phyloP scores from a whole-genome alignment of 23 red algal species.

The Chondrus crispus region DNA sequence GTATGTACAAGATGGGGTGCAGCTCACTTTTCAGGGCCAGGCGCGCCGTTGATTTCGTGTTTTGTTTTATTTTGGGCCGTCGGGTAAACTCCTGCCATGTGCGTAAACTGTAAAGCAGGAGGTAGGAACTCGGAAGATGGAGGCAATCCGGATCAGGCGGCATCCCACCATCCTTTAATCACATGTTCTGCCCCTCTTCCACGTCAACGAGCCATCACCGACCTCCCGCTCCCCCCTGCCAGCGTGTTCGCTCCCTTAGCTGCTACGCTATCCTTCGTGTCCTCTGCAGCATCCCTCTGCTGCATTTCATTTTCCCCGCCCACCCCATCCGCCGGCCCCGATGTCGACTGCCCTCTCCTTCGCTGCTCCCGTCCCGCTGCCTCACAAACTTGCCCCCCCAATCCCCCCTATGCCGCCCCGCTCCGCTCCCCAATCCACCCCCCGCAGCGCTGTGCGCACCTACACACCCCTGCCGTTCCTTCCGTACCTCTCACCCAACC shows the following conservation, averaged over 20 bases:
- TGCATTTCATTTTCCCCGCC: background rate
- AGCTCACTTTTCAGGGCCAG: no score
- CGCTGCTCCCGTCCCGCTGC: background rate
- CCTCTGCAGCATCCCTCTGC: background rate
- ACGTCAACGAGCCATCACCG: background rate
- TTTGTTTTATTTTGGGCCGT: no score
- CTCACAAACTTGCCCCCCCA: background rate
- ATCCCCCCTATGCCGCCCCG: background rate
- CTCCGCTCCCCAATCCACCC: background rate
- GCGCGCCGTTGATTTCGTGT: no score
- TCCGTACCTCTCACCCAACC: conserved; percentile 50
- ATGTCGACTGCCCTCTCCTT: no score
- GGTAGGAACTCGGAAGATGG: no score
- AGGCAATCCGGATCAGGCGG: no score
- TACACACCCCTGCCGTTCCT: background rate
- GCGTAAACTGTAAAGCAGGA: no score
- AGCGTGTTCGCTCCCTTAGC: background rate
- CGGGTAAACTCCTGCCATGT: no score
- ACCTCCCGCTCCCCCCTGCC: background rate
- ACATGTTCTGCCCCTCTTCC: background rate
- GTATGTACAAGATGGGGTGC: no score
- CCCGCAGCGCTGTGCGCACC: background rate
- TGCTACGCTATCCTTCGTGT: background rate
- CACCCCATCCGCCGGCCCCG: background rate
- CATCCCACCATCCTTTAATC: background rate